Percentiles rank a stretch among this genome's conserved stretches.
phyloP scores from a whole-genome alignment of 2,329 filamentous ascomycete species.

The Exophiala aquamarina region DNA sequence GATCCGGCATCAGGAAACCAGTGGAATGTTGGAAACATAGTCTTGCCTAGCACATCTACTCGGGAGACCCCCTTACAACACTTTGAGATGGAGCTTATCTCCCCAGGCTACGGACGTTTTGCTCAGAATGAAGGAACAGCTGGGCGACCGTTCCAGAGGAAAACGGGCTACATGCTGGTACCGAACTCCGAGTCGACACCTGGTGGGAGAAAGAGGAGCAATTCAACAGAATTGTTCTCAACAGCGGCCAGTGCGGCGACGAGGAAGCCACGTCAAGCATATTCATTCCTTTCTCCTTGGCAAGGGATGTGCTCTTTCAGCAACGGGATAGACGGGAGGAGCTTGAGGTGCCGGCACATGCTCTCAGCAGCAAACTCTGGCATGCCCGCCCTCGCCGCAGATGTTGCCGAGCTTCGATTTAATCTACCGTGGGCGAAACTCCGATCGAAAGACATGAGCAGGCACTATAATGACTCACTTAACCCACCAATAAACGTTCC shows the following conservation, averaged over 20 bases:
- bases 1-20: slow-evolving; percentile 68
- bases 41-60: slow-evolving; percentile 35
- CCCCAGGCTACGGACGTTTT: slow-evolving; percentile 53
- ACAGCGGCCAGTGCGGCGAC: not conserved
- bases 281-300: slow-evolving; percentile 78
- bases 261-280: slow-evolving; percentile 19
- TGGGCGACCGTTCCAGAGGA: not conserved
- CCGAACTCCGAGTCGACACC: slow-evolving; percentile 6
- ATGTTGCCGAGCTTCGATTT: slow-evolving; percentile 83
- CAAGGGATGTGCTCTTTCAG: slow-evolving; percentile 81
- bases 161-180: slow-evolving; percentile 15
- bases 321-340: slow-evolving; percentile 73
- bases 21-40: slow-evolving; percentile 71
- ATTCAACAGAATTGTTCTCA: slow-evolving; percentile 14
- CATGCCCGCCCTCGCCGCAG: slow-evolving; percentile 29
- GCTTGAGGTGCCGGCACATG: slow-evolving; percentile 72
- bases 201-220: slow-evolving; percentile 11
- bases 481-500: not conserved
- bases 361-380: slow-evolving; percentile 44
- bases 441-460: slow-evolving; percentile 19
- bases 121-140: slow-evolving; percentile 3
- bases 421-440: slow-evolving; percentile 59
- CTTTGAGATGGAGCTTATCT: slow-evolving; percentile 57
- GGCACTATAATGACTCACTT: slow-evolving; percentile 12
- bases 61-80: slow-evolving; percentile 13